A percentile compares a stretch with the other conserved stretches of the same genome.
Conservation (phyloP, 2,329 filamentous ascomycete species). For the Monosporascus ibericus region DNA sequence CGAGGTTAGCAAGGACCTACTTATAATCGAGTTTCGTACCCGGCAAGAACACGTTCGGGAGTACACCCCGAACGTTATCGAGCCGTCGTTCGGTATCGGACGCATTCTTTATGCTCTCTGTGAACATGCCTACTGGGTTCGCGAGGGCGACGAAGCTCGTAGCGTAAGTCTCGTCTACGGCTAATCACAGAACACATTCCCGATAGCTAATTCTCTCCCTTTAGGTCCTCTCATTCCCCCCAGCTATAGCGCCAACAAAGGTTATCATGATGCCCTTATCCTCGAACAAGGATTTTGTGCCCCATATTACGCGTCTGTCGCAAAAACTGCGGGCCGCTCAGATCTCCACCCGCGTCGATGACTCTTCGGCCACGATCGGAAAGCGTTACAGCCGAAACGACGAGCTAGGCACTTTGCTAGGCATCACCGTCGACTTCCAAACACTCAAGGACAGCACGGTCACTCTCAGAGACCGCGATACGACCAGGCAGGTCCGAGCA, state of each 20-base stretch:
- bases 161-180: constrained; percentile 56
- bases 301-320: constrained; percentile 67
- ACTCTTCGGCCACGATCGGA: constrained; percentile 86
- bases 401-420: constrained; percentile 89
- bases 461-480: constrained; percentile 86
- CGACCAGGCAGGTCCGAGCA: constrained; percentile 83
- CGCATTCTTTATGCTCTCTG: constrained; percentile 88
- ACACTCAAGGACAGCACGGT: constrained; percentile 80
- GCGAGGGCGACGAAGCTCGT: constrained; percentile 75
- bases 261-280: constrained; percentile 89
- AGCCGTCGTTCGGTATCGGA: constrained; percentile 96
- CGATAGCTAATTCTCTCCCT: constrained; percentile 1
- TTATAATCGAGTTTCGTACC: constrained; percentile 79
- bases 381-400: constrained; percentile 94
- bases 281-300: constrained; percentile 71
- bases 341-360: constrained; percentile 80
- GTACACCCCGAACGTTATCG: constrained; percentile 92
- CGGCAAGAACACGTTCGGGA: constrained; percentile 79
- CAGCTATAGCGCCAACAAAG: constrained; percentile 83
- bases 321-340: constrained; percentile 69
- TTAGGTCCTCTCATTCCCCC: constrained; percentile 66
- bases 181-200: constrained; percentile 4
- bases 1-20: constrained; percentile 70
- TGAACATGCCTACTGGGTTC: constrained; percentile 94
- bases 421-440: constrained; percentile 94